Base-by-base conservation (phyloP, 164 flowering plant genomes). In the Vitis vinifera region DNA sequence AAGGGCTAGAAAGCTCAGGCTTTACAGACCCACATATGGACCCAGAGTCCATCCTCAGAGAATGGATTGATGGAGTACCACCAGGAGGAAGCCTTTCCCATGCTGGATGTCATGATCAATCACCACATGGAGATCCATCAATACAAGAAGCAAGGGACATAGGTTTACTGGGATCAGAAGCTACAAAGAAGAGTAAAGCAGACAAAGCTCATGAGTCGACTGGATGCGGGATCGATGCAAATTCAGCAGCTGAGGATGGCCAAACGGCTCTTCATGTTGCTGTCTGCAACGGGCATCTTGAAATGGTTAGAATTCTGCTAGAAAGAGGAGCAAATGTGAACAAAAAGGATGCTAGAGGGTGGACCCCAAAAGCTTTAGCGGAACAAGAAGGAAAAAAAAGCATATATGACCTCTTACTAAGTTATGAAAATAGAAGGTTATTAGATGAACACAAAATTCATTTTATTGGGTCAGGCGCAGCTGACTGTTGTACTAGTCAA, bases 251-350 rank as follows among this genome's bases (percentile, higher is more conserved):
- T 7, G 75, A 67, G 56, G 71, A 86, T 55, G 83, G 73, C 49
- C 83, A 83, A 78, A 79, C 82, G 49, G 80, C 82, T 23, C 83
- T 75, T 50, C 85, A 85, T 75, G 72, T 67, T 62, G 86, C 86
- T 47, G 80, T 80, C 65, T 59, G 68, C 65, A 75, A 72, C 66
- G 85, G 80, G 59, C 71, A 83, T 67, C 65, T 73, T 29, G 86
- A 83, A 75, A 83, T 77, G 81, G 83, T 75, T 19, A 78, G 70
- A 73, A 53, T 75, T 75, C 77, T 84, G 66, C 77, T 82, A 14
- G 87, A 83, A 61, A 73, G 75, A 74, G 86, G 86, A 66, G 80
- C 81, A 69, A 71, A 80, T 61, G 67, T 75, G 23, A 81, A 84
- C 48, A 80, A 80, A 72, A 68, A 77, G 55, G 87, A 83, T 78